phyloP scores from a whole-genome alignment of 371 early-diverging fungal species.

The Rhizomucor miehei region DNA sequence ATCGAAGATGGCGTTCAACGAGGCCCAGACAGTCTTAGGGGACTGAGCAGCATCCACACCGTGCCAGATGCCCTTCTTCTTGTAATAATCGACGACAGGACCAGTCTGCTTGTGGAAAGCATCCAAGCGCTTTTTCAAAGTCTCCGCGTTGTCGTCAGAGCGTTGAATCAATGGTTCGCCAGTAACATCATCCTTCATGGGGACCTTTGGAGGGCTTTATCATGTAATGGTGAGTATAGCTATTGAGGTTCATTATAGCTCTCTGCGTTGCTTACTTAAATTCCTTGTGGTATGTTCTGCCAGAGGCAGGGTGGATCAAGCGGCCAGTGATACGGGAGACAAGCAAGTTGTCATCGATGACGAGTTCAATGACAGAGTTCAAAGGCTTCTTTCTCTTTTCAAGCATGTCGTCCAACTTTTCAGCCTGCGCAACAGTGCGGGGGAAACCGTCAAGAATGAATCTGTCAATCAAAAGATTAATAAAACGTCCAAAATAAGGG shows the following conservation, averaged over 20 bases:
- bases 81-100: constrained; percentile 97
- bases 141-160: constrained; percentile 96
- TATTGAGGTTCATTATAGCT: not conserved
- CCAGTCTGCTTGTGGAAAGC: constrained; percentile 95
- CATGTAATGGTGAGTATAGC: too few relatives aligned
- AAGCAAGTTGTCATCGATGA: constrained; percentile 91
- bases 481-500: constrained; percentile 5
- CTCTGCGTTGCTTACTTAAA: constrained; percentile 60
- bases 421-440: constrained; percentile 97
- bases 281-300: constrained; percentile 95
- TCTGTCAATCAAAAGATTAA: constrained; percentile 26
- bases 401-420: constrained; percentile 97
- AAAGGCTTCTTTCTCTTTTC: constrained; percentile 75
- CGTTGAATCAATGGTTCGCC: constrained; percentile 97
- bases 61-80: constrained; percentile 87
- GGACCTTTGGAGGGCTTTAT: constrained; percentile 84
- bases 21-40: constrained; percentile 89
- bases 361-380: constrained; percentile 90
- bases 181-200: constrained; percentile 93
- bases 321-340: constrained; percentile 96
- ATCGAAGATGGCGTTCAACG: constrained; percentile 85
- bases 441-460: constrained; percentile 99
- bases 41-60: constrained; percentile 93
- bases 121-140: constrained; percentile 90
- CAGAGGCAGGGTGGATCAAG: constrained; percentile 91